Percentiles rank a stretch among this genome's conserved stretches.
Conservation (phyloP, 1,284 basidiomycete species). For the Ceratobasidium sp. region DNA sequence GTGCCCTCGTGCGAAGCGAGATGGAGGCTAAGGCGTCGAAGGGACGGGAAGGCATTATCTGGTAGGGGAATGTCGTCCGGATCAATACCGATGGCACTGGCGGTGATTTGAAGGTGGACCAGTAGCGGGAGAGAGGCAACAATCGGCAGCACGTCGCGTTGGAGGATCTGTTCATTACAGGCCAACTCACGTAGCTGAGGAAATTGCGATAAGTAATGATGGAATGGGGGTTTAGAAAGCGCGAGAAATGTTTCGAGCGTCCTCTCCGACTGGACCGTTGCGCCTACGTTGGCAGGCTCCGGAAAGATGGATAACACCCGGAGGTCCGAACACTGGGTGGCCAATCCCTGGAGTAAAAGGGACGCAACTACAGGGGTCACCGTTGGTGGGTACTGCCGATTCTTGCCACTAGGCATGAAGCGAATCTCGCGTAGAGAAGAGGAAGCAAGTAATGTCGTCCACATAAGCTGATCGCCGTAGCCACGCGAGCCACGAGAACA, state of each 20-base stretch:
- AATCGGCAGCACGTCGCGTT: too few species aligned
- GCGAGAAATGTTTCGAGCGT: neutral
- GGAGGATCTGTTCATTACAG: too few species aligned
- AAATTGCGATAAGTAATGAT: too few species aligned
- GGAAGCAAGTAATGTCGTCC: conserved; percentile 4
- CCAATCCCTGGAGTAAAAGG: neutral
- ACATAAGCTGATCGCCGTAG: conserved; percentile 5
- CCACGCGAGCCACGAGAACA: neutral
- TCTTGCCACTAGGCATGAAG: neutral
- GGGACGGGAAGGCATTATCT: neutral
- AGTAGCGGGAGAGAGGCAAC: neutral
- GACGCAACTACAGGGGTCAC: neutral
- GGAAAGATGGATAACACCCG: neutral
- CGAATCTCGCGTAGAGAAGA: conserved; percentile 3
- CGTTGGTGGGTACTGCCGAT: neutral
- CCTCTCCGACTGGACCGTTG: too few species aligned
- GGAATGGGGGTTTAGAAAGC: neutral
- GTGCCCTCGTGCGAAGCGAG: neutral
- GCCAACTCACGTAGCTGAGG: too few species aligned
- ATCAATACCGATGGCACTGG: neutral
- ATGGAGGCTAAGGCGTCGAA: conserved; percentile 2
- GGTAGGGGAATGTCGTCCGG: neutral
- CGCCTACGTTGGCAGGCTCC: neutral
- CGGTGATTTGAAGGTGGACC: neutral
- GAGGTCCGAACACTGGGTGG: neutral